Evolutionary conservation across 306 rosid species (phyloP).

Genomic region (Herpetospermum pedunculosum): DNA sequence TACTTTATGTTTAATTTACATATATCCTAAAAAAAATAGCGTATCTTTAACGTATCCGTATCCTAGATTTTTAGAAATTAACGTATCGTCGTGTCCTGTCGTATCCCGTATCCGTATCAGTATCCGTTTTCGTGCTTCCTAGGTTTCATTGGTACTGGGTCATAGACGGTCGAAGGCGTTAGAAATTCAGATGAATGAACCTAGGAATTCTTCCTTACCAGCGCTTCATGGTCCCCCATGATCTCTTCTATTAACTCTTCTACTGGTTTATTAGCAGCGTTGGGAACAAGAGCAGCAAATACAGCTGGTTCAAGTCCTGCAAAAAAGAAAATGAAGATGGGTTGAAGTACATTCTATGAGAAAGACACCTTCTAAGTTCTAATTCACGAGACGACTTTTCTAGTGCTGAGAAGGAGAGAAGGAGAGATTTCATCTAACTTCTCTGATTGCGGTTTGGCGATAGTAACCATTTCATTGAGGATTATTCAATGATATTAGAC

Average conservation of each 20-base stretch:
- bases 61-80: too few species aligned
- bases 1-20: too few species aligned
- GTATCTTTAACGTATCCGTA: too few species aligned
- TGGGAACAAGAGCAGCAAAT: constrained; percentile 91
- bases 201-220: constrained; percentile 33
- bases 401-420: neutral
- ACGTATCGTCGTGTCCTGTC: too few species aligned
- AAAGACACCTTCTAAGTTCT: neutral
- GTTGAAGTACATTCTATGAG: neutral
- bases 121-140: too few species aligned
- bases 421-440: neutral
- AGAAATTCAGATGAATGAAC: neutral
- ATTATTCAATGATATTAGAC: neutral
- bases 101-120: too few species aligned
- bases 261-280: constrained; percentile 67
- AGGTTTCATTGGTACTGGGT: neutral
- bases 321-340: neutral
- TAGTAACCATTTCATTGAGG: neutral
- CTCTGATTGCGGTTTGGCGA: neutral
- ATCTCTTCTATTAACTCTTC: constrained; percentile 69
- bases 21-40: too few species aligned
- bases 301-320: constrained; percentile 80
- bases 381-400: neutral
- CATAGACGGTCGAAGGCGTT: neutral
- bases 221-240: constrained; percentile 70